A percentile compares a stretch with the other conserved stretches of the same genome.
Conservation (phyloP, 345 rosid genomes). For the Xanthoceras sorbifolium region DNA sequence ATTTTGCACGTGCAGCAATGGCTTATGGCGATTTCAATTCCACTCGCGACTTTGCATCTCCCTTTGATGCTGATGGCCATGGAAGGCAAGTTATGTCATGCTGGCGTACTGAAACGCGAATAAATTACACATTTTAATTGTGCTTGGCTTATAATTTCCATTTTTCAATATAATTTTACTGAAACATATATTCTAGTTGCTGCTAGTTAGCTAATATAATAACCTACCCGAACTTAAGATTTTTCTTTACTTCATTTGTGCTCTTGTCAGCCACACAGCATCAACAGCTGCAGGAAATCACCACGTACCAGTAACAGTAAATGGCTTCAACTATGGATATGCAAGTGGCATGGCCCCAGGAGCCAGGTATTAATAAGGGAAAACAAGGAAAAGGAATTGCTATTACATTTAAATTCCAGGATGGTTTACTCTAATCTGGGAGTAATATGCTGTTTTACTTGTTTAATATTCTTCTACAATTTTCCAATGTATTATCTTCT, state of each 20-base stretch:
- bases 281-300: conserved; percentile 52
- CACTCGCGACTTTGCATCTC: conserved; percentile 43
- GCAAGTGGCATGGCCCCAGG: conserved; percentile 61
- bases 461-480: neutral
- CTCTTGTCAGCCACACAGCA: conserved; percentile 45
- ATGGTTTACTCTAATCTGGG: neutral
- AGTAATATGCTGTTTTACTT: neutral
- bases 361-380: conserved; percentile 38
- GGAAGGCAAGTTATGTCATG: conserved; percentile 44
- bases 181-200: neutral
- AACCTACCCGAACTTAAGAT: neutral
- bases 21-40: conserved; percentile 48
- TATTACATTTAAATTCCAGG: neutral
- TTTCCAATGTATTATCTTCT: neutral
- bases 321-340: conserved; percentile 48
- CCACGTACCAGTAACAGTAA: conserved; percentile 35
- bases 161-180: neutral
- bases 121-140: neutral
- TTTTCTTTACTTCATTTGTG: conserved; percentile 4
- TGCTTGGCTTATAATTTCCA: neutral
- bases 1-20: conserved; percentile 51
- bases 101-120: neutral
- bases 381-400: neutral
- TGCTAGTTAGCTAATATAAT: neutral
- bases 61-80: conserved; percentile 57